Evolutionary conservation across 1,284 basidiomycete species (phyloP).

Genomic region (Salmacisia buchloeana): DNA sequence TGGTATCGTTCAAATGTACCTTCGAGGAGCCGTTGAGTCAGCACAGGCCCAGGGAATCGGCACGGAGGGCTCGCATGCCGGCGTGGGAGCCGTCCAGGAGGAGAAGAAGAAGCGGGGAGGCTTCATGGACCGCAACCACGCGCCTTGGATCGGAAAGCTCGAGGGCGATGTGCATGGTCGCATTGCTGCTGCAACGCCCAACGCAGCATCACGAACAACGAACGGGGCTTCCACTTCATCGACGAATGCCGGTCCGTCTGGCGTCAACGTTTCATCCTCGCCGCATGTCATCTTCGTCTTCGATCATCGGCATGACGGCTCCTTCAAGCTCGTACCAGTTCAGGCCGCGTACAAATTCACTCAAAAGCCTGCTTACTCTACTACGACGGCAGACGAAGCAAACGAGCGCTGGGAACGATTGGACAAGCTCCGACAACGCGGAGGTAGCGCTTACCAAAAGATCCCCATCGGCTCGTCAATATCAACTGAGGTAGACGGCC

Average conservation of each 20-base stretch:
- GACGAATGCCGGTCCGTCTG: background rate
- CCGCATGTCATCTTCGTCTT: slow-evolving; percentile 49
- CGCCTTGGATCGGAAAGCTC: slow-evolving; percentile 49
- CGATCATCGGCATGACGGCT: slow-evolving; percentile 44
- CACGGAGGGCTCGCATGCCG: slow-evolving; percentile 14
- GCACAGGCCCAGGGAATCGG: background rate
- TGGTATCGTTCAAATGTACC: background rate
- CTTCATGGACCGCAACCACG: slow-evolving; percentile 20
- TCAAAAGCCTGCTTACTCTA: slow-evolving; percentile 41
- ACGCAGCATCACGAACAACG: background rate
- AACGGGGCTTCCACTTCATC: background rate
- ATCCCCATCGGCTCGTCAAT: too few species aligned
- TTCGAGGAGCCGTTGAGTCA: background rate
- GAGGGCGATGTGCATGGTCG: slow-evolving; percentile 36
- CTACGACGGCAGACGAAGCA: slow-evolving; percentile 34
- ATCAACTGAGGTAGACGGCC: background rate
- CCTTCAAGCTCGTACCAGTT: slow-evolving; percentile 47
- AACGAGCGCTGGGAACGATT: slow-evolving; percentile 18
- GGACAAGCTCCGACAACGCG: background rate
- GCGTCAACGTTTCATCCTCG: slow-evolving; percentile 27
- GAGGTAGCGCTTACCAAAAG: slow-evolving; percentile 4
- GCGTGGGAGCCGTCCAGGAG: slow-evolving; percentile 10
- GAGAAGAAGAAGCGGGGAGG: background rate
- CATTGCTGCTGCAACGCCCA: background rate
- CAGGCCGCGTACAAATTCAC: slow-evolving; percentile 47